A percentile compares a stretch with the other conserved stretches of the same genome.
Conservation (phyloP, 768 basidiomycete genomes). For the Russula ochroleuca region DNA sequence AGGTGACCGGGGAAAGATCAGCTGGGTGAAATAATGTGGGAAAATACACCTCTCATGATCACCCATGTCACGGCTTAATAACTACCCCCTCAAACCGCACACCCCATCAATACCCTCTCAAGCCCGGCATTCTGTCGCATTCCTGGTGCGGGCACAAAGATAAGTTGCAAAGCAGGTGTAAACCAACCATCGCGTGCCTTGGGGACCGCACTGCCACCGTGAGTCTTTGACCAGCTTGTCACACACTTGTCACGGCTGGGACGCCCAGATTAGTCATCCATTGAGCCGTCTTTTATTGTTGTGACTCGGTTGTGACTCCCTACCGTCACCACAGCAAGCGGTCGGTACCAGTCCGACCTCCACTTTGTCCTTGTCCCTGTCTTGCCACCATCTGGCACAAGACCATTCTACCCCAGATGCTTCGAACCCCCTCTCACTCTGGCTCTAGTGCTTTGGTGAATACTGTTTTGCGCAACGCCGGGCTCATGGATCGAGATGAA, state of each 20-base stretch:
- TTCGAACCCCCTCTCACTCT: conserved; percentile 57
- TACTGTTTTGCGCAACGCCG: conserved; percentile 62
- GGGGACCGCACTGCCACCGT: not conserved
- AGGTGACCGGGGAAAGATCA: conserved; percentile 20
- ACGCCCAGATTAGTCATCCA: conserved; percentile 8
- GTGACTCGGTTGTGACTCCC: conserved; percentile 20
- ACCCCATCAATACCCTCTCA: not conserved
- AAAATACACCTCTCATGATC: conserved; percentile 9
- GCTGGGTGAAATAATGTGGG: conserved; percentile 25
- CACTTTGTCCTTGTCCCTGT: not conserved
- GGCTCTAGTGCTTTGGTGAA: conserved; percentile 55
- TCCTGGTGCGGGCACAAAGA: not conserved
- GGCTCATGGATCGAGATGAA: conserved; percentile 72
- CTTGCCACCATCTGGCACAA: conserved; percentile 12
- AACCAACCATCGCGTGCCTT: not conserved
- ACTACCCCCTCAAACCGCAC: not conserved
- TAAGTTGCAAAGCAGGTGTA: not conserved
- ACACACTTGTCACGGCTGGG: not conserved
- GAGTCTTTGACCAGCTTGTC: not conserved
- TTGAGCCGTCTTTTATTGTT: not conserved
- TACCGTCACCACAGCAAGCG: not conserved
- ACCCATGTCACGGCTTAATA: conserved; percentile 23
- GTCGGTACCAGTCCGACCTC: not conserved
- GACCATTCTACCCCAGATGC: conserved; percentile 38
- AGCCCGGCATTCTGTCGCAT: not conserved